Percentiles rank a stretch among this genome's conserved stretches.
Conservation (phyloP, 805 yeast genomes). For the Lachancea lanzarotensis region DNA sequence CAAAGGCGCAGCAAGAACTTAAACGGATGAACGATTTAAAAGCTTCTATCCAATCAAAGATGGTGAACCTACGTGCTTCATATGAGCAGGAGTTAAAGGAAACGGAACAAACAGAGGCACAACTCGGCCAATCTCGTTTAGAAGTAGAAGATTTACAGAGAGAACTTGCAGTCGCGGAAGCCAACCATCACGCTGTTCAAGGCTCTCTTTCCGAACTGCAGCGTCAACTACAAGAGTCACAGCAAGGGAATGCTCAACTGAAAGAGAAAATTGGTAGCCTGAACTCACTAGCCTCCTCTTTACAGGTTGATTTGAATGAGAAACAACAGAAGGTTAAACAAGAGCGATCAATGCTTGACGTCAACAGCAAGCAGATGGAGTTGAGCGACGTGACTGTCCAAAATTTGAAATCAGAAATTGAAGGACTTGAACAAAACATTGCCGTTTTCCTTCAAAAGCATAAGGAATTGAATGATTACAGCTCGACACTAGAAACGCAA, state of each 20-base stretch:
- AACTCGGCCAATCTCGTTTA: slow-evolving; percentile 49
- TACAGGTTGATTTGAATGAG: slow-evolving; percentile 49
- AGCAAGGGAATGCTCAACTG: slow-evolving; percentile 54
- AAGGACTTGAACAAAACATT: slow-evolving; percentile 28
- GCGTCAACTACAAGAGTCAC: slow-evolving; percentile 55
- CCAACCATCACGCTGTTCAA: slow-evolving; percentile 66
- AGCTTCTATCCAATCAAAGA: slow-evolving; percentile 64
- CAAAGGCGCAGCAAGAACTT: slow-evolving; percentile 71
- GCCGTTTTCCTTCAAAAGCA: slow-evolving; percentile 24
- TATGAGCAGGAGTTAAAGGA: slow-evolving; percentile 76
- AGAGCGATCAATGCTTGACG: slow-evolving; percentile 55
- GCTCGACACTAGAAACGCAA: slow-evolving; percentile 34
- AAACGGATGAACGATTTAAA: slow-evolving; percentile 60
- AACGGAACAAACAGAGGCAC: slow-evolving; percentile 63
- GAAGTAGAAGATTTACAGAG: slow-evolving; percentile 67
- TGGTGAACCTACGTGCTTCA: slow-evolving; percentile 55
- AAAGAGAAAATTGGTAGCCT: slow-evolving; percentile 62
- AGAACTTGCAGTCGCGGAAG: slow-evolving; percentile 71
- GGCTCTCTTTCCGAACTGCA: slow-evolving; percentile 57
- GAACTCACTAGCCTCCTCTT: slow-evolving; percentile 58
- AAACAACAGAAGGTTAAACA: slow-evolving; percentile 51
- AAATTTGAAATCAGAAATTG: slow-evolving; percentile 39
- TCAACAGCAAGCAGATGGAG: slow-evolving; percentile 63
- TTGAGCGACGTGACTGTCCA: slow-evolving; percentile 48
- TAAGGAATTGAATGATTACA: slow-evolving; percentile 35